A percentile compares a stretch with the other conserved stretches of the same genome.
phyloP scores from a whole-genome alignment of 768 basidiomycete species.

The Pisolithus sp. region DNA sequence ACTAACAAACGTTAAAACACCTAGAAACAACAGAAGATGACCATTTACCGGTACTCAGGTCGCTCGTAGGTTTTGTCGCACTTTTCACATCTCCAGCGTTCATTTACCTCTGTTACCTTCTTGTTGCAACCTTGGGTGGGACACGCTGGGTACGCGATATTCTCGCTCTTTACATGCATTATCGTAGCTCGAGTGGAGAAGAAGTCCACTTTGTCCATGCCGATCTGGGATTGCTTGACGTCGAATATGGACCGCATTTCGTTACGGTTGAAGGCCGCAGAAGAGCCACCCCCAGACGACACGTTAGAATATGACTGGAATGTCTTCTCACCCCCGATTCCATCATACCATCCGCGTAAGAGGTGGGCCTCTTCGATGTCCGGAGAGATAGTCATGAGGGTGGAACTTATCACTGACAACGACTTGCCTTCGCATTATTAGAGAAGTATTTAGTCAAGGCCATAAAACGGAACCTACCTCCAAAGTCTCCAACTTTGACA shows the following conservation, averaged over 20 bases:
- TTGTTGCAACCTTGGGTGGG: slow-evolving; percentile 76
- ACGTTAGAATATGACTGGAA: slow-evolving; percentile 68
- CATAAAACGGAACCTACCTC: slow-evolving; percentile 40
- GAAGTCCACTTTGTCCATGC: slow-evolving; percentile 71
- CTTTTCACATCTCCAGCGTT: slow-evolving; percentile 89
- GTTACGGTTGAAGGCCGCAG: slow-evolving; percentile 53
- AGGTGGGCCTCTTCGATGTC: slow-evolving; percentile 86
- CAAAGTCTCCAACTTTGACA: slow-evolving; percentile 88
- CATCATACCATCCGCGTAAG: slow-evolving; percentile 91
- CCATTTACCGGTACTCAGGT: slow-evolving; percentile 74
- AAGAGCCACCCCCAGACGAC: slow-evolving; percentile 33
- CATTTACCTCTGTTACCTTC: slow-evolving; percentile 70
- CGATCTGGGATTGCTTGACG: slow-evolving; percentile 72
- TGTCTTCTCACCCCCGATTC: slow-evolving; percentile 48
- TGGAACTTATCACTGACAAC: slow-evolving; percentile 76
- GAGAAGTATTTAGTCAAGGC: slow-evolving; percentile 2
- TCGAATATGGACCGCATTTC: slow-evolving; percentile 71
- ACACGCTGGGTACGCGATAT: slow-evolving; percentile 86
- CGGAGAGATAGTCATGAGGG: slow-evolving; percentile 79
- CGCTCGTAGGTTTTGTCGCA: slow-evolving; percentile 65
- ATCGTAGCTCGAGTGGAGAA: slow-evolving; percentile 81
- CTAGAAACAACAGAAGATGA: background rate
- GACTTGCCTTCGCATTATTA: slow-evolving; percentile 52
- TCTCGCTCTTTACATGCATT: slow-evolving; percentile 81
- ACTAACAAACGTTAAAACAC: slow-evolving; percentile 28